phyloP scores from a whole-genome alignment of 2,329 filamentous ascomycete species.

The Diaporthe australafricana region DNA sequence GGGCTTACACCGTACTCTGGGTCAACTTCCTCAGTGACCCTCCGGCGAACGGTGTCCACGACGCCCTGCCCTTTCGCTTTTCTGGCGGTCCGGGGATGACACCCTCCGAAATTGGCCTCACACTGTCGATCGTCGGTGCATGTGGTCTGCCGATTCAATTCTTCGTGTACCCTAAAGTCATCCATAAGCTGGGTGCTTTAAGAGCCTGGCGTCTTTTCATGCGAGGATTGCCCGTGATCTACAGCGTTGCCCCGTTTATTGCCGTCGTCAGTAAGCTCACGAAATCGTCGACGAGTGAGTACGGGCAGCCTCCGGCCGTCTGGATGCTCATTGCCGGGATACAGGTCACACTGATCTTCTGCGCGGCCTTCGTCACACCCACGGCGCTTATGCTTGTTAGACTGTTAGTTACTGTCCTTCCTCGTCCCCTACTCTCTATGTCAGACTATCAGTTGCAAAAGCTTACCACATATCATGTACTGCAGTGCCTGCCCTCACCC shows the following conservation, averaged over 20 bases:
- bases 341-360: conserved; percentile 20
- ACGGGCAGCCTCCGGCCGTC: conserved; percentile 10
- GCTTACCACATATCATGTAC: neutral
- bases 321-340: neutral
- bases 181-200: conserved; percentile 11
- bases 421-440: neutral
- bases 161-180: conserved; percentile 20
- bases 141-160: conserved; percentile 5
- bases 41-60: neutral
- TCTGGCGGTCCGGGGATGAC: conserved; percentile 11
- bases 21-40: conserved; percentile 16
- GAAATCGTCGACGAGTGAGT: neutral
- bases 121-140: conserved; percentile 7
- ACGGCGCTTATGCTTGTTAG: conserved; percentile 12
- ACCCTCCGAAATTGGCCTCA: conserved; percentile 12
- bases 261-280: conserved; percentile 16
- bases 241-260: conserved; percentile 3
- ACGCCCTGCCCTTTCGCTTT: neutral
- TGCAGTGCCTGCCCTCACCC: conserved; percentile 7
- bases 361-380: conserved; percentile 15
- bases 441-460: neutral
- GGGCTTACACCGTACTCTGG: conserved; percentile 15
- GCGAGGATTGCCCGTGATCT: conserved; percentile 1
- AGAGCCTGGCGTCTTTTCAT: conserved; percentile 12
- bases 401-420: neutral